phyloP scores from a whole-genome alignment of 116 monocot genomes.

The Posidonia oceanica region DNA sequence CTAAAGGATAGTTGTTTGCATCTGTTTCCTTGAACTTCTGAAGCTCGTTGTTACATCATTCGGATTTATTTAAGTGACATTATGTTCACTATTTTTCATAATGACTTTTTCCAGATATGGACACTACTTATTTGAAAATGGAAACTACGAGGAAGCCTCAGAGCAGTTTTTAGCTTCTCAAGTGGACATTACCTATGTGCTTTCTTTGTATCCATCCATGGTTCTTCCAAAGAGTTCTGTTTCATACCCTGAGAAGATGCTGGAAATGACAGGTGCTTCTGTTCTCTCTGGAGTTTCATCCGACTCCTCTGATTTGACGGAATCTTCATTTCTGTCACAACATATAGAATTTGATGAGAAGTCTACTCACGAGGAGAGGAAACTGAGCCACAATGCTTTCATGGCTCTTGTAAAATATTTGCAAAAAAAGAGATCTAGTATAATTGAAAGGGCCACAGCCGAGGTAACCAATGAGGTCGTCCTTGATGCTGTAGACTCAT shows the following conservation, averaged over 20 bases:
- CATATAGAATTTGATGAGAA: conserved; percentile 63
- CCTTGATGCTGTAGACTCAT: conserved; percentile 63
- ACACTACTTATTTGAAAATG: conserved; percentile 84
- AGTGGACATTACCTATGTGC: conserved; percentile 88
- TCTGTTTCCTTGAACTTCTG: no score
- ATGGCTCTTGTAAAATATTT: conserved; percentile 85
- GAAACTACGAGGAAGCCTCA: conserved; percentile 84
- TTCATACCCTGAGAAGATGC: conserved; percentile 34
- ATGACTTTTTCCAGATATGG: conserved; percentile 49
- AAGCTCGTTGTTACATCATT: no score
- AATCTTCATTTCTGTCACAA: conserved; percentile 37
- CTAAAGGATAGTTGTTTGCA: no score
- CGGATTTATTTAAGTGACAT: no score
- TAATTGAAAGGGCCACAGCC: conserved; percentile 90
- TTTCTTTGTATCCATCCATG: conserved; percentile 80
- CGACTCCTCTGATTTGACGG: conserved; percentile 77
- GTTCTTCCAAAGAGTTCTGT: conserved; percentile 42
- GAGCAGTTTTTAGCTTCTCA: conserved; percentile 90
- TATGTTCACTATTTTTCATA: not conserved
- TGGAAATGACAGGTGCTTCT: conserved; percentile 39
- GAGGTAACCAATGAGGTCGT: conserved; percentile 98
- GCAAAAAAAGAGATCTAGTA: conserved; percentile 72
- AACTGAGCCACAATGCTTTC: conserved; percentile 74
- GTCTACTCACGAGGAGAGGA: conserved; percentile 51
- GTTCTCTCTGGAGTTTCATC: conserved; percentile 55